Percentiles rank a stretch among this genome's conserved stretches.
phyloP scores from a whole-genome alignment of 495 filamentous ascomycete species.

The Lindgomyces ingoldianus region DNA sequence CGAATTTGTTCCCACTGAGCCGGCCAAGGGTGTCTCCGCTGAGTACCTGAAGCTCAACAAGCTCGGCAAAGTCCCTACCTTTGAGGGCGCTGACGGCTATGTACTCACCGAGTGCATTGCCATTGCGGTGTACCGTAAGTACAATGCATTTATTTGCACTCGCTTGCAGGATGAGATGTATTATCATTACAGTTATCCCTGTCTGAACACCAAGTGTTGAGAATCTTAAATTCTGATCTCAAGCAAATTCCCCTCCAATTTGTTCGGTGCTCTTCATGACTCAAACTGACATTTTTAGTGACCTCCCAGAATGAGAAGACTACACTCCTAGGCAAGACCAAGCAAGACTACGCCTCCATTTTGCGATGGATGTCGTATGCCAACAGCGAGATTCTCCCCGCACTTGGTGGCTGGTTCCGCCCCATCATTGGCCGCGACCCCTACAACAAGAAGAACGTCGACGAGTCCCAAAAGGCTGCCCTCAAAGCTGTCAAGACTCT shows the following conservation, averaged over 20 bases:
- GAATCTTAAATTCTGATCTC: constrained; percentile 64
- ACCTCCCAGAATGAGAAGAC: constrained; percentile 99
- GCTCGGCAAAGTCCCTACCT: constrained; percentile 87
- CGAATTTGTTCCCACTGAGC: constrained; percentile 73
- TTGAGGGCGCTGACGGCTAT: constrained; percentile 91
- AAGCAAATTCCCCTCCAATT: constrained; percentile 31
- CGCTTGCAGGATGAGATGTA: constrained; percentile 69
- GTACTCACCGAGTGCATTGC: constrained; percentile 85
- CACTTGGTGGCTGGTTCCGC: constrained; percentile 80
- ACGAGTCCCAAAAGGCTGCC: constrained; percentile 68
- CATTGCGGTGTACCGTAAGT: constrained; percentile 96
- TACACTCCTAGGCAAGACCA: constrained; percentile 96
- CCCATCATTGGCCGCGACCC: constrained; percentile 77
- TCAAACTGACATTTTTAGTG: constrained; percentile 58
- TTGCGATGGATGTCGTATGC: constrained; percentile 93
- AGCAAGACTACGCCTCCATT: constrained; percentile 98
- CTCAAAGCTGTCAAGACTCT: constrained; percentile 67
- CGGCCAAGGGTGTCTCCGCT: constrained; percentile 56
- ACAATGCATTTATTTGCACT: constrained; percentile 10
- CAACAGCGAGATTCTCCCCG: constrained; percentile 79
- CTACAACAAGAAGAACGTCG: constrained; percentile 98
- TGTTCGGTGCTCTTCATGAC: constrained; percentile 48
- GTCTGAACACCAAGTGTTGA: constrained; percentile 89
- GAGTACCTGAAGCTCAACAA: constrained; percentile 86
- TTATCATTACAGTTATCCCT: constrained; percentile 95